Percentiles rank a stretch among this genome's conserved stretches.
These are phyloP conservation scores for Lepidium sativum DNA, from an alignment of 345 rosid genomes.

Conservation along the genomic window DNA sequence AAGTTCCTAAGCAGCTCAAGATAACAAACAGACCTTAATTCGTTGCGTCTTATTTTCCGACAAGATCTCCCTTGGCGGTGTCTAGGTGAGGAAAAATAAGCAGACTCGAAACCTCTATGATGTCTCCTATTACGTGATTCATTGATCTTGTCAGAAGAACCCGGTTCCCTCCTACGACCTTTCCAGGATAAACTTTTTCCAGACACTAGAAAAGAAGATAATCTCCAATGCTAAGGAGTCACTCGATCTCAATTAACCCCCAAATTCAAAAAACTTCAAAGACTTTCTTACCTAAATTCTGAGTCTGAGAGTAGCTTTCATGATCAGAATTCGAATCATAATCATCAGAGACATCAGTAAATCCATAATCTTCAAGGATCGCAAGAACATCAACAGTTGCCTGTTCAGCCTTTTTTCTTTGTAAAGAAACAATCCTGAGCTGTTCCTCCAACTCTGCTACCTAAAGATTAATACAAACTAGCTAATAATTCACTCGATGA, in stretches of 20 bases:
- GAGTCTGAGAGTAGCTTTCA: conserved; percentile 37
- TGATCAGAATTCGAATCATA: conserved; percentile 73
- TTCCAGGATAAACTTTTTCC: conserved; percentile 73
- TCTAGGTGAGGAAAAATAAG: conserved; percentile 44
- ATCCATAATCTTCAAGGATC: conserved; percentile 65
- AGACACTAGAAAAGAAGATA: conserved; percentile 31
- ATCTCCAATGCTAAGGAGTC: conserved; percentile 37
- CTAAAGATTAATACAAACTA: conserved; percentile 27
- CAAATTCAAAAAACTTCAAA: conserved; percentile 31
- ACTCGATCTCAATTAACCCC: conserved; percentile 31
- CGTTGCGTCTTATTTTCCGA: conserved; percentile 55
- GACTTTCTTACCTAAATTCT: conserved; percentile 26
- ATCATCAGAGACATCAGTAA: conserved; percentile 54
- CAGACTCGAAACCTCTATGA: conserved; percentile 38
- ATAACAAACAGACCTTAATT: conserved; percentile 48
- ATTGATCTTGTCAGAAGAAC: conserved; percentile 50
- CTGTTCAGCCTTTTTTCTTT: conserved; percentile 84
- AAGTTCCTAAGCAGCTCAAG: not conserved
- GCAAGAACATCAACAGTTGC: conserved; percentile 86
- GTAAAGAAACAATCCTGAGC: conserved; percentile 63
- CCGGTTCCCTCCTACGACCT: conserved; percentile 47
- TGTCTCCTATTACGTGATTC: conserved; percentile 42
- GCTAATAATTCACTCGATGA: not conserved
- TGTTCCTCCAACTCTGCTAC: conserved; percentile 81
- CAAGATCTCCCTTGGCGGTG: conserved; percentile 66